These are phyloP conservation scores for Phytophthora quininea DNA, from an alignment of 352 stramenopile species.

Conservation along the genomic window DNA sequence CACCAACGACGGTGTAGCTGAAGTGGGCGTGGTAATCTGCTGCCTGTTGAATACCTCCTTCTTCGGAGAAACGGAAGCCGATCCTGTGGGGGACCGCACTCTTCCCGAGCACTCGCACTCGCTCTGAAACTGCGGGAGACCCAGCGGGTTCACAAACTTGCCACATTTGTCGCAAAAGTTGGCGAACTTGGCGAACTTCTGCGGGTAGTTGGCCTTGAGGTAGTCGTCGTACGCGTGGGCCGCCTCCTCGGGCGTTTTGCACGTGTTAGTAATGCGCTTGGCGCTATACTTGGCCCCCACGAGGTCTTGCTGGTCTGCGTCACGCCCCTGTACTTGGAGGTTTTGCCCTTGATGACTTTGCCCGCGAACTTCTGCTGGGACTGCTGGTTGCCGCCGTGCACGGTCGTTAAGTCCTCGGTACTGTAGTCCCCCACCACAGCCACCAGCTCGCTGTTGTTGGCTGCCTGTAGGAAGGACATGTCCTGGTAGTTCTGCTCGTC, in stretches of 20 bases:
- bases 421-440: conserved; percentile 64
- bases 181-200: conserved; percentile 87
- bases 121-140: conserved; percentile 72
- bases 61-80: conserved; percentile 37
- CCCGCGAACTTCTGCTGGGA: conserved; percentile 61
- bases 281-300: conserved; percentile 89
- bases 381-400: conserved; percentile 29
- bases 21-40: conserved; percentile 40
- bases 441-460: conserved; percentile 67
- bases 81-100: conserved; percentile 28
- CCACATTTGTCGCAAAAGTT: conserved; percentile 88
- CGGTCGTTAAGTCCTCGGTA: conserved; percentile 51
- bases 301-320: conserved; percentile 88
- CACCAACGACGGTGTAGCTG: conserved; percentile 28
- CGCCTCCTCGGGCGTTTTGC: conserved; percentile 87
- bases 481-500: conserved; percentile 82
- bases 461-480: conserved; percentile 70
- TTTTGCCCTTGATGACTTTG: conserved; percentile 88
- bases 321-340: conserved; percentile 88
- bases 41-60: conserved; percentile 44
- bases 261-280: conserved; percentile 90
- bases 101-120: conserved; percentile 67
- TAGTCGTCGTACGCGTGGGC: conserved; percentile 85
- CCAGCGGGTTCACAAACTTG: conserved; percentile 83
- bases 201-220: conserved; percentile 78